Evolutionary conservation across 306 rosid species (phyloP).

Genomic region (Trifolium pratense): DNA sequence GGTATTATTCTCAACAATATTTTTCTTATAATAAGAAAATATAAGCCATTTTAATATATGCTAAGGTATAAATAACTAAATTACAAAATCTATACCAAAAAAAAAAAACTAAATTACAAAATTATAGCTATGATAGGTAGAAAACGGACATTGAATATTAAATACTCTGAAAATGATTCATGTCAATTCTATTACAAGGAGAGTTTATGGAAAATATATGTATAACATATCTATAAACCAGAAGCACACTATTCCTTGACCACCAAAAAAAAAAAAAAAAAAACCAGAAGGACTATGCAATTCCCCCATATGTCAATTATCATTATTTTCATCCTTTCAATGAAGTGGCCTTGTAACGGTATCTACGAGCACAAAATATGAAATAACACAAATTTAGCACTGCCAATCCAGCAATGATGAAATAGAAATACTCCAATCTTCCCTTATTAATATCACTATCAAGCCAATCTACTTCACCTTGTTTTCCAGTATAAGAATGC

Average conservation of each 20-base stretch:
- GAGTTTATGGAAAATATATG: neutral
- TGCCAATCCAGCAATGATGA: slow-evolving; percentile 41
- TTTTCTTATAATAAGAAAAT: too few species aligned
- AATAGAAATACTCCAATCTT: slow-evolving; percentile 54
- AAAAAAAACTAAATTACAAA: too few species aligned
- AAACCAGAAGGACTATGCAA: neutral
- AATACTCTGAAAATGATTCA: too few species aligned
- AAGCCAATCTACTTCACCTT: slow-evolving; percentile 53
- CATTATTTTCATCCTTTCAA: neutral
- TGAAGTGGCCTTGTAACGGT: slow-evolving; percentile 35
- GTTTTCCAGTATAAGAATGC: slow-evolving; percentile 39
- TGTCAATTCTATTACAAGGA: too few species aligned
- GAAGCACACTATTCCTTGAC: too few species aligned
- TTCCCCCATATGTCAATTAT: neutral
- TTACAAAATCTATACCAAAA: too few species aligned
- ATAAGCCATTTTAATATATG: too few species aligned
- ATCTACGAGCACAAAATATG: slow-evolving; percentile 42
- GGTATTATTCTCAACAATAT: too few species aligned
- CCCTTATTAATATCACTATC: slow-evolving; percentile 53
- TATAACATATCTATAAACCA: neutral
- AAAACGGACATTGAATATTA: too few species aligned
- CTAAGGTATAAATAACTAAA: too few species aligned
- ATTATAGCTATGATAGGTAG: too few species aligned
- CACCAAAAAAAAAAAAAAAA: too few species aligned
- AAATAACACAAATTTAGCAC: slow-evolving; percentile 42